Conservation (phyloP, 139 green algal genomes). For the Chlamydomonas sphaeroides region DNA sequence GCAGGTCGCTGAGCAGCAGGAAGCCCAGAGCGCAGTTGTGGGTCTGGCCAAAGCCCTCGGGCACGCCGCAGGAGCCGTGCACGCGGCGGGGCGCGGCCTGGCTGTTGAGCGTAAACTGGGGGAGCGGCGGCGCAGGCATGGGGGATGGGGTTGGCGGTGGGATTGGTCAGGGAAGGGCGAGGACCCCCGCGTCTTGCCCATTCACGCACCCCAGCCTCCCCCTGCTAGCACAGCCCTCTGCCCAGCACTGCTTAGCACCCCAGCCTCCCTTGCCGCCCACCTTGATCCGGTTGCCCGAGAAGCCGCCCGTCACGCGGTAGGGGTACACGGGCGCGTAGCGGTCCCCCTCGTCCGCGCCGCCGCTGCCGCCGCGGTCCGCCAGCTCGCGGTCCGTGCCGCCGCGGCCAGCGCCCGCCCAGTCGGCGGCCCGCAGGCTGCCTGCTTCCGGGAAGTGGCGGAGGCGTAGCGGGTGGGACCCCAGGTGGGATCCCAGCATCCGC, state of each 20-base stretch:
- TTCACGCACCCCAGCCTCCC: too few relatives aligned
- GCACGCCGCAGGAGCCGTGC: constrained; percentile 25
- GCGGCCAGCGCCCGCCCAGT: not conserved
- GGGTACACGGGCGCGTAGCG: constrained; percentile 22
- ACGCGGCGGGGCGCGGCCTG: not conserved
- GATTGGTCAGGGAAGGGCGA: too few relatives aligned
- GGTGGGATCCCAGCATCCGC: too few relatives aligned
- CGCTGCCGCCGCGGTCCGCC: not conserved
- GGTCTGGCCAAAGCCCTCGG: constrained; percentile 8
- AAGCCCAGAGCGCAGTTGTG: constrained; percentile 39
- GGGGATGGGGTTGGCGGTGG: not conserved
- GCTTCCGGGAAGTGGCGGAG: too few relatives aligned
- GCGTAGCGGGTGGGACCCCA: too few relatives aligned
- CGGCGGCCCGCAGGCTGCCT: too few relatives aligned
- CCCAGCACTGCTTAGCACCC: too few relatives aligned
- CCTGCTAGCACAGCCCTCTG: not conserved
- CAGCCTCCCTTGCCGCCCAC: not conserved
- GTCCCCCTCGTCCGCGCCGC: not conserved
- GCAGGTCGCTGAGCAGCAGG: constrained; percentile 21
- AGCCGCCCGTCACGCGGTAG: constrained; percentile 16
- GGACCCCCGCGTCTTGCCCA: too few relatives aligned
- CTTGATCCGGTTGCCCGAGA: constrained; percentile 20
- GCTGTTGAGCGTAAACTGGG: constrained; percentile 11
- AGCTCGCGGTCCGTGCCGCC: not conserved
- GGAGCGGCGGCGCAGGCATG: not conserved